These are phyloP conservation scores for Albifimbria verrucaria DNA, from an alignment of 2,329 filamentous ascomycete species.

Conservation along the genomic window DNA sequence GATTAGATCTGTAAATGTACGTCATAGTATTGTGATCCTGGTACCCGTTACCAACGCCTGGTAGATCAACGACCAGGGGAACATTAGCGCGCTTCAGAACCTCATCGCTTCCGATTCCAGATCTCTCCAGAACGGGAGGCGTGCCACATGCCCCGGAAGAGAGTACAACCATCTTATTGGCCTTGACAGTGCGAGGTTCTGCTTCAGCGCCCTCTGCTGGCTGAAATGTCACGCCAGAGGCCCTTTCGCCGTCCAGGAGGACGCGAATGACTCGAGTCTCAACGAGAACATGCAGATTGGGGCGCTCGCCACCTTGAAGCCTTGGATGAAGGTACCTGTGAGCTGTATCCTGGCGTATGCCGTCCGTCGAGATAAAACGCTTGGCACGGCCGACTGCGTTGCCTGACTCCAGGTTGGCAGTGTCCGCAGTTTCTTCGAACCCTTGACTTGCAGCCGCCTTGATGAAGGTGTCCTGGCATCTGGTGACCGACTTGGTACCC, in stretches of 20 bases:
- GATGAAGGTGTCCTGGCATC: slow-evolving; percentile 44
- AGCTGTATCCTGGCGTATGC: slow-evolving; percentile 52
- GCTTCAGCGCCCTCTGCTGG: too few relatives aligned
- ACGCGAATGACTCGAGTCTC: background rate
- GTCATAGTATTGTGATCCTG: background rate
- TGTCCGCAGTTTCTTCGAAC: slow-evolving; percentile 42
- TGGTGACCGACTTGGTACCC: slow-evolving; percentile 37
- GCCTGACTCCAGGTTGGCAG: slow-evolving; percentile 43
- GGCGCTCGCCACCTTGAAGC: slow-evolving; percentile 14
- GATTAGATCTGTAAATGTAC: background rate
- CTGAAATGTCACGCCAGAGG: too few relatives aligned
- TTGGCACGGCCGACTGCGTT: slow-evolving; percentile 21
- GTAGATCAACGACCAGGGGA: slow-evolving; percentile 13
- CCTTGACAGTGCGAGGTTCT: slow-evolving; percentile 22
- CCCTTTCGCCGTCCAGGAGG: background rate
- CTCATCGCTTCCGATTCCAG: slow-evolving; percentile 43
- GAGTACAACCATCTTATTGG: slow-evolving; percentile 44
- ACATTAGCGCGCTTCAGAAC: slow-evolving; percentile 15
- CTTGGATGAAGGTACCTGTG: slow-evolving; percentile 39
- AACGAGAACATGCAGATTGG: background rate
- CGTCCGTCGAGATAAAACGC: slow-evolving; percentile 42
- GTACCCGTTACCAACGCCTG: slow-evolving; percentile 16
- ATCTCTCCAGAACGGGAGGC: slow-evolving; percentile 47
- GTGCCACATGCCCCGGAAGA: slow-evolving; percentile 40
- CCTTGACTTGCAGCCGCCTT: slow-evolving; percentile 40